These are phyloP conservation scores for Pseudonitzschia multiseries DNA, from an alignment of 108 stramenopile genomes.

Conservation along the genomic window DNA sequence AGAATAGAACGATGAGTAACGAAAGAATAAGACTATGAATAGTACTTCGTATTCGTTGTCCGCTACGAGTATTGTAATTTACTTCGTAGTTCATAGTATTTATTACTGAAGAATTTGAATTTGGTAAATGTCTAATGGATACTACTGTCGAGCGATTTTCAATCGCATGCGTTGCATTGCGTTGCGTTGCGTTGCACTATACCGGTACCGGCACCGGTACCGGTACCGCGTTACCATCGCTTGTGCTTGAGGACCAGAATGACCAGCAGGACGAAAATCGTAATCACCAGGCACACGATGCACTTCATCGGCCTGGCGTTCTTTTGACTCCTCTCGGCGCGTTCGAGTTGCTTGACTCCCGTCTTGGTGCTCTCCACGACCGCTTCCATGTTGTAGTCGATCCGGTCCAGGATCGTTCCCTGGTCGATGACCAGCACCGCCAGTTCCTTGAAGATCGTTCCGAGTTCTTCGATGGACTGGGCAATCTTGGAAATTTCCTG, in stretches of 20 bases:
- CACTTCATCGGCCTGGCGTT: slow-evolving; percentile 94
- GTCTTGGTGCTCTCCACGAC: slow-evolving; percentile 98
- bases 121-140: no score
- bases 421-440: slow-evolving; percentile 99
- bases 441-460: slow-evolving; percentile 97
- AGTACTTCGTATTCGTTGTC: no score
- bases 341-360: slow-evolving; percentile 95
- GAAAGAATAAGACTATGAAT: no score
- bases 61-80: no score
- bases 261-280: slow-evolving; percentile 80
- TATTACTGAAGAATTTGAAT: no score
- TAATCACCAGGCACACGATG: slow-evolving; percentile 72
- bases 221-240: slow-evolving; percentile 12
- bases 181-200: no score
- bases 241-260: slow-evolving; percentile 83
- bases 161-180: background rate
- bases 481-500: slow-evolving; percentile 95
- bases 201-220: no score
- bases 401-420: slow-evolving; percentile 99
- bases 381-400: slow-evolving; percentile 99
- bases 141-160: no score
- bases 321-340: slow-evolving; percentile 96
- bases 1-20: no score
- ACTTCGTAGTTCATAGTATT: no score
- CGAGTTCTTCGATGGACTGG: slow-evolving; percentile 95